Conservation (phyloP, 2,329 filamentous ascomycete species). For the Pseudogymnoascus sp. region DNA sequence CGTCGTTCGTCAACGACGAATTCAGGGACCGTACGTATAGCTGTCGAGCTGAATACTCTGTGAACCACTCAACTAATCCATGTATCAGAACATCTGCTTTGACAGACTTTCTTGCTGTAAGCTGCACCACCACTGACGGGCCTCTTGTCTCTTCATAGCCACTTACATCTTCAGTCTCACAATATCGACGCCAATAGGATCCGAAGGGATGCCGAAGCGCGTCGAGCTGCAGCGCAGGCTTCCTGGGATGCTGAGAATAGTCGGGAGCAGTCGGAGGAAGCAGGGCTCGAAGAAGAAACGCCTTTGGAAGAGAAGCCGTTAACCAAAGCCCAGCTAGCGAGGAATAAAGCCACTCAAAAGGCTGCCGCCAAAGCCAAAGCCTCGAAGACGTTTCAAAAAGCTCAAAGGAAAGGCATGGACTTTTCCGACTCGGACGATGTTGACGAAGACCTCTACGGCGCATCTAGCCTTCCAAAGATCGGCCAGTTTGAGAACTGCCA, state of each 20-base stretch:
- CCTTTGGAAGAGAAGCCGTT: constrained; percentile 12
- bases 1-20: constrained; percentile 15
- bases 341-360: constrained; percentile 40
- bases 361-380: constrained; percentile 56
- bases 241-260: constrained; percentile 18
- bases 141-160: background rate
- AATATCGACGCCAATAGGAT: constrained; percentile 61
- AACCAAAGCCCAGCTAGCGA: constrained; percentile 26
- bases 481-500: constrained; percentile 88
- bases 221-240: constrained; percentile 36
- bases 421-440: constrained; percentile 35
- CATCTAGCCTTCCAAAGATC: constrained; percentile 50
- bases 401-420: constrained; percentile 23
- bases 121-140: constrained; percentile 20
- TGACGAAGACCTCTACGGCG: constrained; percentile 28
- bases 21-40: constrained; percentile 26
- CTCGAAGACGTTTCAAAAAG: constrained; percentile 49
- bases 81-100: constrained; percentile 51
- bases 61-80: constrained; percentile 10
- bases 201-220: constrained; percentile 41
- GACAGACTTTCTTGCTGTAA: constrained; percentile 59
- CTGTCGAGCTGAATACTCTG: background rate
- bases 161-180: constrained; percentile 39
- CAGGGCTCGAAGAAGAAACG: constrained; percentile 40
- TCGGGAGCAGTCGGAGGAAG: constrained; percentile 28